A percentile compares a stretch with the other conserved stretches of the same genome.
Evolutionary conservation across 2,329 filamentous ascomycete species (phyloP).

Genomic region (Pseudogymnoascus sp.): DNA sequence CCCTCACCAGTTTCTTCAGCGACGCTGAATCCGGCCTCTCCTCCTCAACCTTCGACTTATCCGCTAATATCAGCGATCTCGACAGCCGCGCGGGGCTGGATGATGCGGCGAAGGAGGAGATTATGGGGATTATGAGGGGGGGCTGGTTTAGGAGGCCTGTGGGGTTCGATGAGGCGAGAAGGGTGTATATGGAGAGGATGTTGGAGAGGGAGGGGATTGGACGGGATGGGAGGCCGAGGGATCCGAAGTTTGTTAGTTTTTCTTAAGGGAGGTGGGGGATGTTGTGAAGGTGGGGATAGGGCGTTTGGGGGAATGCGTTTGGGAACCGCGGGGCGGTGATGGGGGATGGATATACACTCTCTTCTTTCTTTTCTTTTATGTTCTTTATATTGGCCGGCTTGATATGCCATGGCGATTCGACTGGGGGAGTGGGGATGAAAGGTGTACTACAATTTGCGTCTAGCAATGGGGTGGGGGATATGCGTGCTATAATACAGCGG

Average conservation of each 20-base stretch:
- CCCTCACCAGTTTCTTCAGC: conserved; percentile 68
- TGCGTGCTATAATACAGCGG: background rate
- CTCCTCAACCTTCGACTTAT: conserved; percentile 74
- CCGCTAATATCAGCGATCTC: conserved; percentile 68
- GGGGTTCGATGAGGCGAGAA: conserved; percentile 82
- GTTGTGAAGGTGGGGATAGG: background rate
- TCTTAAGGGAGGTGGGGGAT: conserved; percentile 39
- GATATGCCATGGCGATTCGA: background rate
- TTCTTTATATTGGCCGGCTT: background rate
- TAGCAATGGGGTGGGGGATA: background rate
- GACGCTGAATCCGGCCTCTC: conserved; percentile 86
- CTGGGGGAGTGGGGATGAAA: background rate
- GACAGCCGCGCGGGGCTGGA: conserved; percentile 78
- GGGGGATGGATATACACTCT: background rate
- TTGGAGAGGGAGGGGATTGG: conserved; percentile 86
- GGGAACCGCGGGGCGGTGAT: background rate
- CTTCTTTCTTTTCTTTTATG: background rate
- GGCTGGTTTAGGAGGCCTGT: conserved; percentile 52
- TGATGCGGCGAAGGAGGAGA: conserved; percentile 68
- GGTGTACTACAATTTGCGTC: background rate
- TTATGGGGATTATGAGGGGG: conserved; percentile 80
- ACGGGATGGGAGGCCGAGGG: conserved; percentile 75
- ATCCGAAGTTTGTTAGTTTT: conserved; percentile 95
- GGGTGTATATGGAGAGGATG: conserved; percentile 74
- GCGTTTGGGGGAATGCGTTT: background rate